These are phyloP conservation scores for Diutina rugosa DNA, from an alignment of 1,139 yeast species.

Conservation along the genomic window DNA sequence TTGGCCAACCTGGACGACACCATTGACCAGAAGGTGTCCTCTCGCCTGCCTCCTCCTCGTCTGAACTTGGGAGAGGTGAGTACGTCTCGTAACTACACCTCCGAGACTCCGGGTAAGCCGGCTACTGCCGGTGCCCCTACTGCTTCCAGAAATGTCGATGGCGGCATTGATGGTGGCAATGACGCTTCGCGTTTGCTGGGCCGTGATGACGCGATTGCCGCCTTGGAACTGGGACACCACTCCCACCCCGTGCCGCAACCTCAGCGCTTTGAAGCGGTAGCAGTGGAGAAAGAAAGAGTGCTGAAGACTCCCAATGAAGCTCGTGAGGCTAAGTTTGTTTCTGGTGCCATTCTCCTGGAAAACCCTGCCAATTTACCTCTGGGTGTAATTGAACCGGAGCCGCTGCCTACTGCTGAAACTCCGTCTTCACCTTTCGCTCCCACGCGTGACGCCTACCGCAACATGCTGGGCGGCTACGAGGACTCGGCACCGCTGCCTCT, in stretches of 20 bases:
- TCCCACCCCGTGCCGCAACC: neutral
- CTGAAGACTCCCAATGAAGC: neutral
- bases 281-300: neutral
- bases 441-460: neutral
- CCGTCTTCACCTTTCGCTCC: neutral
- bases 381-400: neutral
- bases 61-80: neutral
- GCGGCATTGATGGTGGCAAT: neutral
- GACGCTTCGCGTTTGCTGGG: neutral
- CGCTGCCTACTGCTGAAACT: neutral
- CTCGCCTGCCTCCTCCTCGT: neutral
- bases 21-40: neutral
- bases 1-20: neutral
- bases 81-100: no score
- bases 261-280: neutral
- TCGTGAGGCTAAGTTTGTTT: neutral
- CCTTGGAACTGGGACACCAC: neutral
- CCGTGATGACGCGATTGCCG: neutral
- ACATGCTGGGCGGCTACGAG: neutral
- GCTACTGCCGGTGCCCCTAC: no score
- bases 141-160: neutral
- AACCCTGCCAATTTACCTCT: neutral
- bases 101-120: no score
- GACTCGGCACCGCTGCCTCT: neutral
- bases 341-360: neutral